Base-by-base conservation (phyloP, 1,139 yeast genomes). In the Yamadazyma dushanensis region DNA sequence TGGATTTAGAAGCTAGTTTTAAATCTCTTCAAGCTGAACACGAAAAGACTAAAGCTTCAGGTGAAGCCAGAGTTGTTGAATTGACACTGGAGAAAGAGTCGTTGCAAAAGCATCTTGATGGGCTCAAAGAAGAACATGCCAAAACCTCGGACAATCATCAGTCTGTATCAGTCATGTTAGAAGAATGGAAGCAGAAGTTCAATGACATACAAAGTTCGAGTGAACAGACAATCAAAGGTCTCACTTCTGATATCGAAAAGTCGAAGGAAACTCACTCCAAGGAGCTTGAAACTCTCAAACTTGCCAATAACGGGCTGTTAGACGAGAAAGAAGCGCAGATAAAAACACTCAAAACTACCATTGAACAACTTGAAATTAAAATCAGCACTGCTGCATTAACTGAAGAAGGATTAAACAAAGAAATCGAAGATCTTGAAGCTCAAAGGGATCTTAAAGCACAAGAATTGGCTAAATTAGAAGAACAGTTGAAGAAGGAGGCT, bases 41-140 rank as follows among this genome's bases (percentile, higher is more conserved):
- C 10, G 29, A 31, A 24, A 27, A 37, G 9, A 7, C 19, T 6
- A 30, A 35, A 16, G 17, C 20, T 11, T 13, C 23, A 3, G 19
- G 20, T 25, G 33, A 31, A 18, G 28, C 22, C 16, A 28, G 25
- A 9, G 16, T 30, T 3, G 9, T 3, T 9, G 20, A 25, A 8
- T 22, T 35, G 19, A 23, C 9, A 10, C 10, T 26, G 9, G 45
- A 45, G 28, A 47, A 44, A 22, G 26, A 28, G 4, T 23, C 30
- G 4, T 35, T 48, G 23, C 20, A 33, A 14, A 30, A 35, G n/a
- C 31, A 41, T 16, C 28, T 31, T 40, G 13, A 29, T 34, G 16
- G 9, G n/a, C 13, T 26, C 8, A 39, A 27, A 22, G 15, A 20
- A 5, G 30, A 32, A 11, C 16, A 25, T 14, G 20, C 33, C 14